Percentiles rank a stretch among this genome's conserved stretches.
Evolutionary conservation across 208 protist genomes (phyloP).

Genomic region (Trypanosoma avium): DNA sequence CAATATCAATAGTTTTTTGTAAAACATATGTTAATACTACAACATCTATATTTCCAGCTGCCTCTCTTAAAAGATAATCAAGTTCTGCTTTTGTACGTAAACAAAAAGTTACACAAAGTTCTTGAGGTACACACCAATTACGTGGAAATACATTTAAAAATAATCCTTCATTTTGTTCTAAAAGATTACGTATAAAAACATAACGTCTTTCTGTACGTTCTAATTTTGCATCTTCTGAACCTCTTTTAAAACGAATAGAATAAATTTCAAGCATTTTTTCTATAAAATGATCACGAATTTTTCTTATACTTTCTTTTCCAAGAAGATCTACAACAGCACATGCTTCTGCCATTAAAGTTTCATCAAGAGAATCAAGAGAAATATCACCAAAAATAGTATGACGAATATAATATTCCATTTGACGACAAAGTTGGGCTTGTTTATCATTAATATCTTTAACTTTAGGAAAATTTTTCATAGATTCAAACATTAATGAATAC

Average conservation of each 20-base stretch:
- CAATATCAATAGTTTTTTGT: slow-evolving; percentile 93
- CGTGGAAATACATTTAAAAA: slow-evolving; percentile 84
- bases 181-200: slow-evolving; percentile 80
- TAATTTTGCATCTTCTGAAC: slow-evolving; percentile 83
- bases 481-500: slow-evolving; percentile 78
- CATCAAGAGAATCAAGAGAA: slow-evolving; percentile 63
- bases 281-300: slow-evolving; percentile 88
- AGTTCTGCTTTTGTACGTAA: slow-evolving; percentile 89
- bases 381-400: slow-evolving; percentile 82
- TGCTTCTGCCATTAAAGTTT: slow-evolving; percentile 78
- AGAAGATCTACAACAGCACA: slow-evolving; percentile 90
- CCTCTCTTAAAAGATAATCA: slow-evolving; percentile 68
- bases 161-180: slow-evolving; percentile 79
- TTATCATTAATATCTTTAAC: slow-evolving; percentile 88
- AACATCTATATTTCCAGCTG: slow-evolving; percentile 74
- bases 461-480: slow-evolving; percentile 81
- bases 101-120: slow-evolving; percentile 91
- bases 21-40: slow-evolving; percentile 88
- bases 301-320: slow-evolving; percentile 64
- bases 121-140: slow-evolving; percentile 91
- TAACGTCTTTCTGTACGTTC: slow-evolving; percentile 92
- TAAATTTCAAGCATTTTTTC: slow-evolving; percentile 85
- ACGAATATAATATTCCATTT: slow-evolving; percentile 84
- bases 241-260: slow-evolving; percentile 78
- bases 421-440: slow-evolving; percentile 70